Percentiles rank a stretch among this genome's conserved stretches.
Evolutionary conservation across 2,329 filamentous ascomycete genomes (phyloP).

Genomic region (Harringtonia aguacate): DNA sequence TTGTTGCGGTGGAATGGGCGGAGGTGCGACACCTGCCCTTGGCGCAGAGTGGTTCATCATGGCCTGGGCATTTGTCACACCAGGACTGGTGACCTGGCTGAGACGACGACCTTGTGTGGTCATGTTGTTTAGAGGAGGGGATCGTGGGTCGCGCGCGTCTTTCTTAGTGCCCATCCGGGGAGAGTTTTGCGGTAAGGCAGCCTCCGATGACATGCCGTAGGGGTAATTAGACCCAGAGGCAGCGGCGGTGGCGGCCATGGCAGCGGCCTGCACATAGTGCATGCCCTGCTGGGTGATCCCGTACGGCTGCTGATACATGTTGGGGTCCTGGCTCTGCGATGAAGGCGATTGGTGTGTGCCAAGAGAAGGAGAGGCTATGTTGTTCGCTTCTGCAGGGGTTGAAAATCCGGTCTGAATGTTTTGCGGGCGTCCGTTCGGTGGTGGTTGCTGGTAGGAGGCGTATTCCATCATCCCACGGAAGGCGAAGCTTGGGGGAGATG

Average conservation of each 20-base stretch:
- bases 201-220: conserved; percentile 57
- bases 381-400: conserved; percentile 41
- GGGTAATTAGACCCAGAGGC: conserved; percentile 74
- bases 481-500: background rate
- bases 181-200: conserved; percentile 58
- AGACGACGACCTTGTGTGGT: conserved; percentile 50
- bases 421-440: conserved; percentile 56
- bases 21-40: conserved; percentile 41
- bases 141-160: conserved; percentile 62
- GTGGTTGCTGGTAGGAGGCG: conserved; percentile 60
- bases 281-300: conserved; percentile 63
- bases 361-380: conserved; percentile 53
- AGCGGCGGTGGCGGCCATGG: conserved; percentile 84
- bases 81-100: conserved; percentile 68
- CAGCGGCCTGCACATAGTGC: conserved; percentile 85
- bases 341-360: background rate
- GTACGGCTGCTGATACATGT: conserved; percentile 73
- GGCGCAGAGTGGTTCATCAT: conserved; percentile 60
- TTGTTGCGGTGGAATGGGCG: conserved; percentile 51
- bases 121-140: conserved; percentile 60
- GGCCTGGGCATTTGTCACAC: conserved; percentile 60
- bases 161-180: conserved; percentile 70
- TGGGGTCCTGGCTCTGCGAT: conserved; percentile 39
- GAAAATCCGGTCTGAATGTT: conserved; percentile 55
- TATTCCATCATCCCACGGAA: conserved; percentile 55